Evolutionary conservation across 371 early-diverging fungal genomes (phyloP), one percentile per base, ranked within the genome.

Genomic region (Dentiscutata heterogama): DNA sequence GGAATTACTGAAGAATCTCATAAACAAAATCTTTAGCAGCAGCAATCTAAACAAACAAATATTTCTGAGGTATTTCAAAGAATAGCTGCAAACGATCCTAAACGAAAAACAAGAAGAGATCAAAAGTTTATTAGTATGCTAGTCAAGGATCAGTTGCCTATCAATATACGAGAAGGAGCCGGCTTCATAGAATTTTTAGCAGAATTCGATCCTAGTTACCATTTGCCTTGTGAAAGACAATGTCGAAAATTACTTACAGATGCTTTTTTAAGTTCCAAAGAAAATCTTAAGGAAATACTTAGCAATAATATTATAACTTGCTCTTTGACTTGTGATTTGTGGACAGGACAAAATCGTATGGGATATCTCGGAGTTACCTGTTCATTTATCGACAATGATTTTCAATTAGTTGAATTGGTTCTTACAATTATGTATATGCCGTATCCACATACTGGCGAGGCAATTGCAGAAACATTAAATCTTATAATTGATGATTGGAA

Each of bases 311-410:
- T 71, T 53, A 71, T 71, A 42, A 3, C 25, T 50, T 39, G 6
- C 7, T 46, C n/a, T 70, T 46, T 71, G 18, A 71, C 72, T 42
- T 42, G 42, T 42, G 68, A 68, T 68, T 42, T 68, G 11, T 68
- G 42, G 68, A 68, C 68, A 20, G 31, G 20, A 20, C 14, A 46
- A 39, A 39, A 68, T 68, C 18, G 3, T 68, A 16, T 35, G 29
- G 46, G 22, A 0, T 68, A 68, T 22, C 29, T 68, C 16, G n/a
- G 68, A 31, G n/a, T 67, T 67, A 67, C 68, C 16, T 67, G 68
- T 39, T 39, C 42, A 46, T 68, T 16, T 31, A 39, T 42, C 6
- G n/a, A 68, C 16, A 64, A 64, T n/a, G n/a, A 68, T 35, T 68
- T 68, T 68, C 39, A 68, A 68, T 11, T 68, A 39, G 11, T 51